Evolutionary conservation across 768 basidiomycete species (phyloP).

Genomic region (Leccinum barrowsii): DNA sequence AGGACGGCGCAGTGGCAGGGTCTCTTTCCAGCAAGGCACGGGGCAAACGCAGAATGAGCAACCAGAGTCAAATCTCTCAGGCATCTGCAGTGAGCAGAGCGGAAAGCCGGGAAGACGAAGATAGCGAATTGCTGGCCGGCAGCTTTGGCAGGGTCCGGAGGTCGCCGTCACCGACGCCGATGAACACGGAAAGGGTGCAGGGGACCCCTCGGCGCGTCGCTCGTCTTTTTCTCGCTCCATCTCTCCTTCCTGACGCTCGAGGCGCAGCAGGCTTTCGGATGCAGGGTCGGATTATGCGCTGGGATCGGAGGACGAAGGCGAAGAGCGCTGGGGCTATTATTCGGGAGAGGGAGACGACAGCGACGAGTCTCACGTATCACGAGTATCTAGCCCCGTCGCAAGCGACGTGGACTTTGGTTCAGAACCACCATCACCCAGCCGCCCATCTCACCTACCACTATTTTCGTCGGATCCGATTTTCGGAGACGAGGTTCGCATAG

Average conservation of each 20-base stretch:
- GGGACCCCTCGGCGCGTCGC: slow-evolving; percentile 43
- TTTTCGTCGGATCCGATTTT: slow-evolving; percentile 76
- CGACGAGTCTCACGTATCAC: slow-evolving; percentile 24
- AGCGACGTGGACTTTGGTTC: slow-evolving; percentile 73
- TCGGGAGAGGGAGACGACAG: slow-evolving; percentile 75
- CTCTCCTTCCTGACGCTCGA: slow-evolving; percentile 47
- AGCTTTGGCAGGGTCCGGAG: slow-evolving; percentile 29
- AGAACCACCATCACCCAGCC: slow-evolving; percentile 57
- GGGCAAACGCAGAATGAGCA: slow-evolving; percentile 43
- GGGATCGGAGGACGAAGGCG: slow-evolving; percentile 52
- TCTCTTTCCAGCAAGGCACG: slow-evolving; percentile 30
- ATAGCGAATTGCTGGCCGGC: slow-evolving; percentile 28
- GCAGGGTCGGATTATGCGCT: slow-evolving; percentile 43
- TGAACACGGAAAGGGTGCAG: slow-evolving; percentile 43
- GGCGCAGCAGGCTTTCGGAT: slow-evolving; percentile 51
- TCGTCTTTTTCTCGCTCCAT: slow-evolving; percentile 54
- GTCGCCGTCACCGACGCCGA: slow-evolving; percentile 35
- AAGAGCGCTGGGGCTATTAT: slow-evolving; percentile 91
- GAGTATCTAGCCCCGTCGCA: slow-evolving; percentile 29
- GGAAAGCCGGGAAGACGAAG: slow-evolving; percentile 37
- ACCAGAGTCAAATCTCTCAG: slow-evolving; percentile 38
- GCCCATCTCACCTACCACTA: slow-evolving; percentile 51
- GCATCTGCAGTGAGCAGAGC: slow-evolving; percentile 39
- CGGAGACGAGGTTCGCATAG: slow-evolving; percentile 78
- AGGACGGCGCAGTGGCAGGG: slow-evolving; percentile 31